Evolutionary conservation across 2,329 filamentous ascomycete genomes (phyloP), one percentile per base, ranked within the genome.

Genomic region (Xylaria hypoxylon): DNA sequence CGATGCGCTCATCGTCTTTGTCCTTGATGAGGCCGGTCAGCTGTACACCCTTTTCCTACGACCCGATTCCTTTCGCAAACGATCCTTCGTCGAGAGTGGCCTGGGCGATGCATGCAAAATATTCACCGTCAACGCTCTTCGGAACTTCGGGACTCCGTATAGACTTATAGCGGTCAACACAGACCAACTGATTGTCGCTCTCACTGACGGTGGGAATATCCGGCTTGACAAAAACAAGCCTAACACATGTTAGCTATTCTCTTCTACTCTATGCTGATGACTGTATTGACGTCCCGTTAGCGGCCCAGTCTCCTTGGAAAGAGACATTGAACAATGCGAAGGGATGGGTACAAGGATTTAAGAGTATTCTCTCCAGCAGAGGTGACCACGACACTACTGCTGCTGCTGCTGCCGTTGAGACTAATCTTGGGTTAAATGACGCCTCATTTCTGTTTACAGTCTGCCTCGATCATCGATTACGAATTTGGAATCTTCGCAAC

Each of bases 1-100:
- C 64, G 81, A 83, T 74, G 79, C 78, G 17, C 84, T 87, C 69
- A 86, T 88, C 67, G 88, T 86, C 72, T 87, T 87, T 24, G 88
- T 92, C 5, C 83, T 89, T 72, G 87, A 90, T 67, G 88, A 89
- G 74, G 90, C 92, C 68, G 89, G 87, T 74, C 90, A 92, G 78
- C 92, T 99, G 19, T 94, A 94, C 80, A 94, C 92, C 13, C 85
- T 99, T 71, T 91, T 87, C n/a, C 80, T 99, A 56, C 90, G 91
- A 65, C 91, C 92, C 33, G 92, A 96, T 72, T 91, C 92, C 75
- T 97, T 98, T 78, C 86, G 89, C 67, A 89, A 89, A 77, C 85
- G 86, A 65, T 84, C 86, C 0, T 88, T 88, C 22, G 87, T 90
- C 17, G 93, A 96, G 71, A 87, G 90, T 58, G 90, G 91, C 64